Evolutionary conservation across 2,329 filamentous ascomycete species (phyloP).

Genomic region (Trichoderma afroharzianum): DNA sequence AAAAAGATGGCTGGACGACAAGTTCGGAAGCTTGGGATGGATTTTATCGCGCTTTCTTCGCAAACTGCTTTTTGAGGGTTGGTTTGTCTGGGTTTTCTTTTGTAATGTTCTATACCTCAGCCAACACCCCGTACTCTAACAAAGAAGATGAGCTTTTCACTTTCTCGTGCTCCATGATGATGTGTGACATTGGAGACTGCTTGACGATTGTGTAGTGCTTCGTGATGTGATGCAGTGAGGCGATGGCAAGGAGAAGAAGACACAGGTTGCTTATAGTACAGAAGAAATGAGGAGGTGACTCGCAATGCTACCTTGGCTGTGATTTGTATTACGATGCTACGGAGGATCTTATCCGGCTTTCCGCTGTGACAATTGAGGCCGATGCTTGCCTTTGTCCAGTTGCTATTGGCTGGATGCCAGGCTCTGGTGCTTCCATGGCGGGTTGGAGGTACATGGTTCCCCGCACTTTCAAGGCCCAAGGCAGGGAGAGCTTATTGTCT

Average conservation of each 20-base stretch:
- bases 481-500: not conserved
- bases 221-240: not conserved
- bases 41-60: not conserved
- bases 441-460: conserved; percentile 2
- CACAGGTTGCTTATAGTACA: not conserved
- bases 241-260: not conserved
- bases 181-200: not conserved
- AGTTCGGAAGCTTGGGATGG: not conserved
- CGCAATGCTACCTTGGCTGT: not conserved
- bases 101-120: not conserved
- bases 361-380: not conserved
- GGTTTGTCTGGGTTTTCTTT: not conserved
- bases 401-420: conserved; percentile 1
- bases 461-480: not conserved
- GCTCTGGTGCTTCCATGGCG: not conserved
- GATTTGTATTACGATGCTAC: not conserved
- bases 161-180: not conserved
- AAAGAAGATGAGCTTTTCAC: not conserved
- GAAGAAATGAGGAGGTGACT: not conserved
- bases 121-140: not conserved
- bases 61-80: not conserved
- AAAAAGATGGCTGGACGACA: not conserved
- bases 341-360: not conserved
- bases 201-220: not conserved
- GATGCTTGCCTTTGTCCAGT: not conserved